Evolutionary conservation across 1,284 basidiomycete species (phyloP), one percentile per base, ranked within the genome.

Genomic region (Termitomyces sp.): DNA sequence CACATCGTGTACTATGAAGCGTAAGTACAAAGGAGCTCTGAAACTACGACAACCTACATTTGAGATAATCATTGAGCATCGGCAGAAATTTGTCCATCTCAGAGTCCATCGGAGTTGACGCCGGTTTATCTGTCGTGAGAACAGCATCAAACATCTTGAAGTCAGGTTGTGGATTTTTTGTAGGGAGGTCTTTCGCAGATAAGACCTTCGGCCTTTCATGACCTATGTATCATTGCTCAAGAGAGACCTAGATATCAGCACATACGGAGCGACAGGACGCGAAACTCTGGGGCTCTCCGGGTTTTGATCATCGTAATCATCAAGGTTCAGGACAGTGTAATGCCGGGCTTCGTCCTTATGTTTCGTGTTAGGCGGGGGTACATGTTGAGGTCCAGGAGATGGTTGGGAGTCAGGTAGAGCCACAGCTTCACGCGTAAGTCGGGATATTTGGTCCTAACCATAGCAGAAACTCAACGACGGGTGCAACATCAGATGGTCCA

Each of bases 1-100:
- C 13, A 71, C 66, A 50, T 77, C 71, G 42, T 72, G 67, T 13
- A 73, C 70, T 74, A 37, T 11, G 14, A 26, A 24, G 16, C n/a
- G 13, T 44, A 14, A 38, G 43, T 9, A 45, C 8, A 44, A 33
- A 39, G 24, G 30, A 21, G 18, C 34, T 33, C 7, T 21, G 7
- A 47, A 45, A 30, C 35, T 11, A 19, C 24, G 11, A 21, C 18
- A 30, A 67, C 77, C 41, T 59, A 86, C 88, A 61, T 52, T 75
- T 82, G 24, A 90, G 68, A 65, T 89, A 90, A 56, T 88, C 85
- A 52, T 81, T 76, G 14, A 90, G 68, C 69, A 90, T 71, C 0
- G 86, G 80, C 45, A 87, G 58, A 62, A 90, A 89, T 50, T 85
- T 86, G 51, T 83, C 86, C 71, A 90, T 79, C 61, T 88, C 86